Evolutionary conservation across 192 early-diverging fungal species (phyloP).

Genomic region (Coemansia furcata): DNA sequence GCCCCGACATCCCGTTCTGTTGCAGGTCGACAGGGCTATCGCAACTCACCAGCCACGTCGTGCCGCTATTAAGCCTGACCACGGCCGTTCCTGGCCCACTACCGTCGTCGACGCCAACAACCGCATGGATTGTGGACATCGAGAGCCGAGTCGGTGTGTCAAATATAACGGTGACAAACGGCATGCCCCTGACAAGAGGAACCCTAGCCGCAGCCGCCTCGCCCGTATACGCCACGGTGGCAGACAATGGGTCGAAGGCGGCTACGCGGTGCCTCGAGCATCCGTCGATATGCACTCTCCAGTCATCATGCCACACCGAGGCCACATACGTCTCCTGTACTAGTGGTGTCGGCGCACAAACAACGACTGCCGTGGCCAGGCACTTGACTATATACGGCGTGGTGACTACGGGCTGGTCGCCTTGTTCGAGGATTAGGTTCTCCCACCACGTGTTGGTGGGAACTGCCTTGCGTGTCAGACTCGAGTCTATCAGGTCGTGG

Average conservation of each 20-base stretch:
- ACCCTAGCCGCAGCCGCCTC: background rate
- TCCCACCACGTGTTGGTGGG: constrained; percentile 54
- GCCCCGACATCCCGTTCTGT: constrained; percentile 12
- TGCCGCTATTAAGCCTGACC: constrained; percentile 35
- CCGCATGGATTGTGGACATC: constrained; percentile 35
- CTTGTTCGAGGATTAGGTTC: constrained; percentile 39
- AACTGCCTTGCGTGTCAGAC: constrained; percentile 5
- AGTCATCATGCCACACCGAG: constrained; percentile 35
- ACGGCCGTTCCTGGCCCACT: constrained; percentile 19
- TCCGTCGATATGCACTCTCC: constrained; percentile 20
- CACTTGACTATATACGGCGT: constrained; percentile 46
- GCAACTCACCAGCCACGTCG: constrained; percentile 41
- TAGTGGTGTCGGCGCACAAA: constrained; percentile 30
- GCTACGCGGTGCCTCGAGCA: constrained; percentile 11
- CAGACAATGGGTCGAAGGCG: constrained; percentile 35
- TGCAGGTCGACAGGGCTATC: constrained; percentile 6
- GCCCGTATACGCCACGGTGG: constrained; percentile 21
- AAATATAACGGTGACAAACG: constrained; percentile 39
- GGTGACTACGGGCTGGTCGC: constrained; percentile 37
- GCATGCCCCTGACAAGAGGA: constrained; percentile 47
- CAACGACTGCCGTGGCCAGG: constrained; percentile 2
- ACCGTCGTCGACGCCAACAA: constrained; percentile 14
- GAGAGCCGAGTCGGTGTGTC: constrained; percentile 1
- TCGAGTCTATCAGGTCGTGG: constrained; percentile 9
- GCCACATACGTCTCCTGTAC: constrained; percentile 19